Evolutionary conservation across 805 yeast species (phyloP), one percentile per base, ranked within the genome.

Genomic region (Saccharomyces mikatae): DNA sequence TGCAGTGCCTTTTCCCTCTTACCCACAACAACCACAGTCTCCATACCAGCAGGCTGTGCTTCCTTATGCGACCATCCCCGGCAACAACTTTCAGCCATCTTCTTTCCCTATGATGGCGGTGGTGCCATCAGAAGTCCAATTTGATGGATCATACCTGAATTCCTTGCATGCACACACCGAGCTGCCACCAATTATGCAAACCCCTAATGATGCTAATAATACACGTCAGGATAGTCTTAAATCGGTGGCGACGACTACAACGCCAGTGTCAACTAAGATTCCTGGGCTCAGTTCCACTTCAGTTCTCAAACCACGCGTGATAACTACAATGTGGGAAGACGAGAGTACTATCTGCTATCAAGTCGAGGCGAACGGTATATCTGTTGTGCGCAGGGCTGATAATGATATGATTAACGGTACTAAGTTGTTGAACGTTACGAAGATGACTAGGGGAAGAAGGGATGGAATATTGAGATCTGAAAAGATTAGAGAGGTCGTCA

Each of bases 241-340:
- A 8, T 8, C 44, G 17, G 17, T 36, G 24, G 24, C 44, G 21
- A 17, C 22, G 13, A 11, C 44, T 22, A 3, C 22, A 9, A 4
- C 11, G 13, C 6, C 24, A 9, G 44, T 17, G 17, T 17, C 24
- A 3, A 17, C 22, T 17, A 36, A 17, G 17, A 36, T 17, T 2
- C 44, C 44, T 36, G 44, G 44, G 6, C 10, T 36, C 17, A 17
- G 24, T 36, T 36, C 44, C 22, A 36, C 44, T 8, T 17, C 22
- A 1, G 44, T 36, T 17, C 24, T 36, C 22, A 75, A 78, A 65
- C 83, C 84, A 51, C 71, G 80, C 56, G 89, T 87, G 52, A 85
- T 89, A 52, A 86, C 94, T 21, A 87, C 94, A n/a, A 80, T 85
- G 80, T 87, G 96, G 96, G 94, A 87, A 65, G 95, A 87, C 66